Base-by-base conservation (phyloP, 1,284 basidiomycete species). In the Cutaneotrichosporon mucoides region DNA sequence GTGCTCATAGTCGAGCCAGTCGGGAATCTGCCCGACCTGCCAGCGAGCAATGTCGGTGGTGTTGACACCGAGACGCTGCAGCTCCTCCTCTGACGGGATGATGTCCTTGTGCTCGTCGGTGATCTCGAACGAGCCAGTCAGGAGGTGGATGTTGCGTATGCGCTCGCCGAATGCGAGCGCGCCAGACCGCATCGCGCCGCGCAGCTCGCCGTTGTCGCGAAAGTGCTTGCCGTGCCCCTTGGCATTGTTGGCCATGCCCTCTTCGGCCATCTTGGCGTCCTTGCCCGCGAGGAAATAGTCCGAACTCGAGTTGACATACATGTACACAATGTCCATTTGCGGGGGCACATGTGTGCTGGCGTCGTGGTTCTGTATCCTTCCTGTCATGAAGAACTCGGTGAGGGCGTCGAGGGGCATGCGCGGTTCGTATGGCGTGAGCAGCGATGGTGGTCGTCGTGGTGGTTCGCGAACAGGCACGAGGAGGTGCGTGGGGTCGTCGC, bases 161-260 rank as follows among this genome's bases (percentile, higher is more conserved):
- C 59, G 59, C 1, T 65, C 51, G 6, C 57, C 60, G 2, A 74
- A 57, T 6, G 61, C 53, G 15, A 66, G 43, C 3, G 68, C 66
- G 13, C 64, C 69, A 0, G 69, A 72, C 12, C 74, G 63, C 8
- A 76, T 55, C 1, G 72, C 66, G 9, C 72, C 73, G 40, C 72
- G 55, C 33, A 76, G 60, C 62, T 76, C 74, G 41, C 73, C 73
- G 53, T 76, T 76, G 57, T 76, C 74, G 15, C 74, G 55, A 67
- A 66, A 76, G 49, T 71, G 69, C 33, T 64, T 58, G 16, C 51
- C 60, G 24, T 59, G 61, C 4, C 66, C 68, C 33, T 54, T 54
- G n/a, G 53, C 46, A 10, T 51, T 16, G 15, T 13, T 10, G 13
- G 44, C 16, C 34, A 67, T 13, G 1, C 66, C 67, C 54, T 75